Conservation (phyloP, 2,329 filamentous ascomycete species). For the Fusarium buharicum region DNA sequence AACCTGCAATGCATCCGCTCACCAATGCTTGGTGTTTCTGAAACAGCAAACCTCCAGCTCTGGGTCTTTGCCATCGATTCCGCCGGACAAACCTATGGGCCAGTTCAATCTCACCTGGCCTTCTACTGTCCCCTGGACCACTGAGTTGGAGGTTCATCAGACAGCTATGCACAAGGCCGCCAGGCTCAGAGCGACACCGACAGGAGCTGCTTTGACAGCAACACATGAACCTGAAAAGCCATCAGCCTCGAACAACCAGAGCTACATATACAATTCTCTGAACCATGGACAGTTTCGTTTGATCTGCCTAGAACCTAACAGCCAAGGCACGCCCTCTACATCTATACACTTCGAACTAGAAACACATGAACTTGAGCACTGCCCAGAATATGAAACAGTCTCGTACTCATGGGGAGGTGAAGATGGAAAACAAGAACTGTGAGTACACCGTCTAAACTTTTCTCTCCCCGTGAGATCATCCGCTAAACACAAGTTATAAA, state of each 20-base stretch:
- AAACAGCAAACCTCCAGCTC: neutral
- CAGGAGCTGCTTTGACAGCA: neutral
- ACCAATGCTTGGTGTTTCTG: neutral
- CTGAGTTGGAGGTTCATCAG: neutral
- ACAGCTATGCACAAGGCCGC: neutral
- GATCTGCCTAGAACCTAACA: neutral
- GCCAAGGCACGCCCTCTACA: neutral
- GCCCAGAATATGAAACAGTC: neutral
- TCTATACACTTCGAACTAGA: neutral
- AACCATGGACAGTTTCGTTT: neutral
- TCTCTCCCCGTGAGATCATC: neutral
- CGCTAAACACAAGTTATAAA: neutral
- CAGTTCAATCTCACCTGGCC: neutral
- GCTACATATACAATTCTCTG: neutral
- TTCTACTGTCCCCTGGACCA: neutral
- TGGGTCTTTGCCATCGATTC: neutral
- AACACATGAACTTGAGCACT: neutral
- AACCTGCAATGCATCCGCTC: neutral
- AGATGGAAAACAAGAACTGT: neutral
- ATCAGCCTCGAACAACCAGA: neutral
- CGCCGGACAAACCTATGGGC: neutral
- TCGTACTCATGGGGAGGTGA: slow-evolving; percentile 3
- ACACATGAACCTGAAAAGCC: neutral
- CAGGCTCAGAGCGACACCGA: neutral
- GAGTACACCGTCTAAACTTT: neutral